Evolutionary conservation across 1,284 basidiomycete species (phyloP).

Genomic region (Ganoderma sp.): DNA sequence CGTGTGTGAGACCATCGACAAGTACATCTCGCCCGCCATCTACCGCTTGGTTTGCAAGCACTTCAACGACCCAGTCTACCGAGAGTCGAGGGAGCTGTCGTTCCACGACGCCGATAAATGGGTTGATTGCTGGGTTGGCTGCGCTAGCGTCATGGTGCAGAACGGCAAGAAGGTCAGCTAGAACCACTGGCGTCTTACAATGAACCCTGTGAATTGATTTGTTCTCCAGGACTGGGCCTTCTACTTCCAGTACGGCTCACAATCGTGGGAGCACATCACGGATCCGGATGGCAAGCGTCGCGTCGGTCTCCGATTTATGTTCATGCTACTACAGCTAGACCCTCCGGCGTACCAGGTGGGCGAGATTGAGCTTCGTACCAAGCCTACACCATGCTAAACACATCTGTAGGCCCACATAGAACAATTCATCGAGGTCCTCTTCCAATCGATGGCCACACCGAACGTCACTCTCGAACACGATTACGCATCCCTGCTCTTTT

Average conservation of each 20-base stretch:
- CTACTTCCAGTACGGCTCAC: constrained; percentile 61
- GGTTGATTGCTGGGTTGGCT: constrained; percentile 82
- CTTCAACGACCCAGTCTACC: constrained; percentile 44
- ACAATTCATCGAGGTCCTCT: constrained; percentile 61
- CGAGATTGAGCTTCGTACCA: constrained; percentile 7
- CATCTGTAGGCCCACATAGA: constrained; percentile 53
- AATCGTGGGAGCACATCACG: constrained; percentile 66
- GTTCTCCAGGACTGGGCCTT: constrained; percentile 66
- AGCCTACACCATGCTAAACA: not conserved
- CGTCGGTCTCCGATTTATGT: constrained; percentile 74
- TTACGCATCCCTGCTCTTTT: constrained; percentile 58
- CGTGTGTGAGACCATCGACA: constrained; percentile 58
- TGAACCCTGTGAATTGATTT: not conserved
- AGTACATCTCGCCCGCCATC: constrained; percentile 61
- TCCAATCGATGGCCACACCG: constrained; percentile 60
- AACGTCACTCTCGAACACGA: constrained; percentile 64
- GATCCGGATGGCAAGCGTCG: constrained; percentile 61
- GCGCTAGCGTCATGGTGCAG: constrained; percentile 69
- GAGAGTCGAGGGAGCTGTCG: constrained; percentile 40
- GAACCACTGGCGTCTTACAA: not conserved
- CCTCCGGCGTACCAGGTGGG: constrained; percentile 66
- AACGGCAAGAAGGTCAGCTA: constrained; percentile 48
- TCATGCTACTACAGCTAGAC: constrained; percentile 68
- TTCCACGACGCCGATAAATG: constrained; percentile 53
- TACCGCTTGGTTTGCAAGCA: constrained; percentile 66